Evolutionary conservation across 257 asterid genomes (phyloP), one percentile per base, ranked within the genome.

Genomic region (Ilex asprella): DNA sequence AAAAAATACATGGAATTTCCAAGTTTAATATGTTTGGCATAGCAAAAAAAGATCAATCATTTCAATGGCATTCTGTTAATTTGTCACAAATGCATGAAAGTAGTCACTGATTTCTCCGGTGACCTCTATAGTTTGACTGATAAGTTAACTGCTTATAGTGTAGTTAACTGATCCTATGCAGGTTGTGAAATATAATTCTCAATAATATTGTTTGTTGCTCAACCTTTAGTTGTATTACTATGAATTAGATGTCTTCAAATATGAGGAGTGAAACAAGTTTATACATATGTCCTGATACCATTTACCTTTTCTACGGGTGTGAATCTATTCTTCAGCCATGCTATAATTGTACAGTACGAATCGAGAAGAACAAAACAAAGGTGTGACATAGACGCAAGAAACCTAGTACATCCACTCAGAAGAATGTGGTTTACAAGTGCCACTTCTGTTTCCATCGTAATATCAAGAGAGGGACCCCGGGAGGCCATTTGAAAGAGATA

Each of bases 281-380:
- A 35, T 35, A 3, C 41, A 35, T 35, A 35, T 46, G 52, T 6
- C 47, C 47, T 41, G 47, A 41, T 46, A 11, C 52, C n/a, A 14
- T 46, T 46, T 46, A 46, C 11, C 12, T 69, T 55, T 66, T 69
- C 58, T 27, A 31, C 84, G 86, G 95, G 70, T 86, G 97, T 52
- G 88, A 84, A 74, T 73, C 95, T 41, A 69, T 86, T 66, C 84
- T 91, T 61, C 79, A 83, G 71, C 85, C 93, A 7, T 91, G 95
- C 61, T 61, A 67, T 44, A 91, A 86, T 10, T 84, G 89, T 65
- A 77, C 84, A 0, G 68, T 82, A 39, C 78, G 93, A 16, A 76
- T 88, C n/a, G 84, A 77, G 75, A 84, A 75, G 70, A 76, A 70
- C 65, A 75, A 64, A 70, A 16, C 82, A 31, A 82, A 78, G 66